A percentile compares a stretch with the other conserved stretches of the same genome.
Evolutionary conservation across 805 yeast genomes (phyloP).

Genomic region (Brettanomyces bruxellensis): DNA sequence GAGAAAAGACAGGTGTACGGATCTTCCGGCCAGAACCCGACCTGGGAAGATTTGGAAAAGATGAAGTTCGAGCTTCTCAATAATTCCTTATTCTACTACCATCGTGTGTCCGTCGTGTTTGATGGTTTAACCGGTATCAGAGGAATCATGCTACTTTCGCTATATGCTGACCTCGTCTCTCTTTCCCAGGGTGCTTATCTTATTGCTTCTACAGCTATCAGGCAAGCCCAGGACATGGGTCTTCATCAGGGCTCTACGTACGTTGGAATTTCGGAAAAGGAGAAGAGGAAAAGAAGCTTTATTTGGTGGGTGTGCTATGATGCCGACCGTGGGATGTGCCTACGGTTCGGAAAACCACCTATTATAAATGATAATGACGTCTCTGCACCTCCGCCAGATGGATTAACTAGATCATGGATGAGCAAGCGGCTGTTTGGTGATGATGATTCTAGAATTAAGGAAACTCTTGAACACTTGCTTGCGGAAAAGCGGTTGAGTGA

Average conservation of each 20-base stretch:
- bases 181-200: conserved; percentile 32
- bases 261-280: conserved; percentile 27
- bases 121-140: conserved; percentile 45
- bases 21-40: background rate
- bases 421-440: conserved; percentile 2
- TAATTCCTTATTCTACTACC: conserved; percentile 44
- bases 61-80: conserved; percentile 25
- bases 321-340: conserved; percentile 35
- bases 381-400: conserved; percentile 21
- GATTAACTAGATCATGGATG: conserved; percentile 16
- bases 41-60: conserved; percentile 7
- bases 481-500: conserved; percentile 5
- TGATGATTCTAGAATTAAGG: background rate
- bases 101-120: conserved; percentile 37
- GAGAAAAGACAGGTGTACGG: conserved; percentile 3
- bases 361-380: conserved; percentile 33
- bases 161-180: conserved; percentile 26
- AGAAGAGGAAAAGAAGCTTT: conserved; percentile 28
- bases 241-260: conserved; percentile 42
- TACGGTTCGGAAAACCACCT: conserved; percentile 42
- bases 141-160: conserved; percentile 40
- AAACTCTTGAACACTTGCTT: conserved; percentile 1
- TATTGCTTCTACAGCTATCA: conserved; percentile 35
- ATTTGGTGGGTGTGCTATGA: conserved; percentile 43
- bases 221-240: conserved; percentile 51